Evolutionary conservation across 2,329 filamentous ascomycete species (phyloP).

Genomic region (Plectosphaerella sp.): DNA sequence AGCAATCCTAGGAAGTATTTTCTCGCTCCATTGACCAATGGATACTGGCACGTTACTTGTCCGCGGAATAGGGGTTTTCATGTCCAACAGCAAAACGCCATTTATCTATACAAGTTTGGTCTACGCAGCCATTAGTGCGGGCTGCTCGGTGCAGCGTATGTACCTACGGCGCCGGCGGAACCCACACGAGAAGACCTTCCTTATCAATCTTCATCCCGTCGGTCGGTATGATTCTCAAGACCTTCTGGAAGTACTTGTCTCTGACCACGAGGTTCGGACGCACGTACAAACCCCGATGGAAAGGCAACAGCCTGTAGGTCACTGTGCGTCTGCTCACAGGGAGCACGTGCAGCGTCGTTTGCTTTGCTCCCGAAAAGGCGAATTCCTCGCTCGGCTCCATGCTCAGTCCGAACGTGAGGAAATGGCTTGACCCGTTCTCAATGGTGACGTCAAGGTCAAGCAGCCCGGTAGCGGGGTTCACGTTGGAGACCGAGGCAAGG

Average conservation of each 20-base stretch:
- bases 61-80: too few species aligned
- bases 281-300: conserved; percentile 63
- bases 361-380: conserved; percentile 86
- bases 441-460: conserved; percentile 58
- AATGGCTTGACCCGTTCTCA: conserved; percentile 92
- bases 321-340: conserved; percentile 73
- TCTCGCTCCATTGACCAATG: too few species aligned
- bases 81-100: too few species aligned
- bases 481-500: conserved; percentile 54
- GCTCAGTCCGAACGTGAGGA: conserved; percentile 83
- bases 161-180: conserved; percentile 39
- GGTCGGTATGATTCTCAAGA: conserved; percentile 73
- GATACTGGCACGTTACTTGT: too few species aligned
- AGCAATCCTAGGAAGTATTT: too few species aligned
- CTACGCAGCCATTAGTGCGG: too few species aligned
- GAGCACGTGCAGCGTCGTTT: conserved; percentile 72
- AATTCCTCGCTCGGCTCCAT: conserved; percentile 95
- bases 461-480: conserved; percentile 25
- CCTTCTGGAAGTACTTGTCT: conserved; percentile 92
- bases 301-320: conserved; percentile 71
- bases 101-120: too few species aligned
- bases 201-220: conserved; percentile 65
- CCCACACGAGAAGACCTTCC: conserved; percentile 60
- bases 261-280: conserved; percentile 70
- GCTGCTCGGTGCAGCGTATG: conserved; percentile 4